Percentiles rank a stretch among this genome's conserved stretches.
Evolutionary conservation across 2,329 filamentous ascomycete genomes (phyloP).

Genomic region (Zasmidium citrigriseum): DNA sequence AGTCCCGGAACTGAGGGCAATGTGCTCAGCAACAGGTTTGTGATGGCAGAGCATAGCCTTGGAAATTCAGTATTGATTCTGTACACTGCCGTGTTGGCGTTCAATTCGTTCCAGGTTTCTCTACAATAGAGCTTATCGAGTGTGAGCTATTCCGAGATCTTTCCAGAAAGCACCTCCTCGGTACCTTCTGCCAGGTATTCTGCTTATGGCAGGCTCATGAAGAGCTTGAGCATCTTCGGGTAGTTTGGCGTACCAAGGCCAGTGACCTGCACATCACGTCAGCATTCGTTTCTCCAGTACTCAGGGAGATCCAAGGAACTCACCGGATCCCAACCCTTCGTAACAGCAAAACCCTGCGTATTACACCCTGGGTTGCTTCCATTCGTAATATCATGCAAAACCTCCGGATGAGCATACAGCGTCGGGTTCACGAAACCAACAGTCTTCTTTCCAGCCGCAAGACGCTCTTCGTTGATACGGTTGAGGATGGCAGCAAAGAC

Average conservation of each 20-base stretch:
- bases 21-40: too few relatives aligned
- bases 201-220: slow-evolving; percentile 15
- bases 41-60: too few relatives aligned
- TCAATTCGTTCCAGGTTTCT: too few relatives aligned
- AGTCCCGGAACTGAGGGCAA: too few relatives aligned
- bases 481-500: slow-evolving; percentile 31
- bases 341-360: slow-evolving; percentile 7
- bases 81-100: too few relatives aligned
- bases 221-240: slow-evolving; percentile 21
- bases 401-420: slow-evolving; percentile 41
- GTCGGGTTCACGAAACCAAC: slow-evolving; percentile 33
- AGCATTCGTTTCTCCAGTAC: background rate
- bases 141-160: too few relatives aligned
- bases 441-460: slow-evolving; percentile 28
- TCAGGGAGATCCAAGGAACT: background rate
- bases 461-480: slow-evolving; percentile 32
- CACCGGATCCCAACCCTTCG: slow-evolving; percentile 34
- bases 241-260: slow-evolving; percentile 25
- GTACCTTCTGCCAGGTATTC: too few relatives aligned
- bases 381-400: slow-evolving; percentile 39
- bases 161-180: too few relatives aligned
- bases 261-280: too few relatives aligned
- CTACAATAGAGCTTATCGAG: too few relatives aligned
- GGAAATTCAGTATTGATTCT: too few relatives aligned
- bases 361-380: slow-evolving; percentile 37